These are phyloP conservation scores for Aspergillus melleus DNA, from an alignment of 2,329 filamentous ascomycete genomes.

Conservation along the genomic window DNA sequence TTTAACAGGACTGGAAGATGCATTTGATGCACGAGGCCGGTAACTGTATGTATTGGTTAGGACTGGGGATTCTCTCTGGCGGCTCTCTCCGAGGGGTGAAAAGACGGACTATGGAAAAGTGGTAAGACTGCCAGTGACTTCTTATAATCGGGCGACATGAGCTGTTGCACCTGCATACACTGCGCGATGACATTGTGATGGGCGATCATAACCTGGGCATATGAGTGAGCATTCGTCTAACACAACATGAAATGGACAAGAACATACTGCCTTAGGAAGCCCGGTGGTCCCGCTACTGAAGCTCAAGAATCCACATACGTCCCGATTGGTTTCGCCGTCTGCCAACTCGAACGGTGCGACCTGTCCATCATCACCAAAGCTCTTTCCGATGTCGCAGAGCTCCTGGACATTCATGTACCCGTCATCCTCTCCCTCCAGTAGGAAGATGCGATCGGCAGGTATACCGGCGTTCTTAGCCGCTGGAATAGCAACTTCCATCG, in stretches of 20 bases:
- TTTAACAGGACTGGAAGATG: conserved; percentile 65
- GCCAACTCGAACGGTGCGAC: conserved; percentile 52
- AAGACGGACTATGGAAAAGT: conserved; percentile 54
- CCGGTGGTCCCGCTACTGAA: conserved; percentile 54
- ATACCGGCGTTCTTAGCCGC: conserved; percentile 58
- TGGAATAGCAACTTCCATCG: conserved; percentile 55
- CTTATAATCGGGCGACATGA: conserved; percentile 52
- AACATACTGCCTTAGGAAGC: conserved; percentile 46
- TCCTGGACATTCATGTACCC: conserved; percentile 49
- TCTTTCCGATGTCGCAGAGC: conserved; percentile 33
- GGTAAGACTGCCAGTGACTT: conserved; percentile 60
- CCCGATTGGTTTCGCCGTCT: conserved; percentile 55
- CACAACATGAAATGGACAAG: conserved; percentile 21
- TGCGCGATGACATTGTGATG: conserved; percentile 60
- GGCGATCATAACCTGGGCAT: conserved; percentile 50
- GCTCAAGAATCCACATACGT: conserved; percentile 55
- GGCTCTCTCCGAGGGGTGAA: too few species aligned
- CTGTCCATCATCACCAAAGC: conserved; percentile 45
- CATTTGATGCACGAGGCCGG: conserved; percentile 62
- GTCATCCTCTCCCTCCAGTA: conserved; percentile 56
- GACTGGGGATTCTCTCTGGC: neutral
- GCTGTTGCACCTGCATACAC: conserved; percentile 58
- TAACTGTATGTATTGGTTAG: conserved; percentile 39
- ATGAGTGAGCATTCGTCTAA: neutral
- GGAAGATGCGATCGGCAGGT: conserved; percentile 52